These are phyloP conservation scores for Tirmania nivea DNA, from an alignment of 495 filamentous ascomycete species.

Conservation along the genomic window DNA sequence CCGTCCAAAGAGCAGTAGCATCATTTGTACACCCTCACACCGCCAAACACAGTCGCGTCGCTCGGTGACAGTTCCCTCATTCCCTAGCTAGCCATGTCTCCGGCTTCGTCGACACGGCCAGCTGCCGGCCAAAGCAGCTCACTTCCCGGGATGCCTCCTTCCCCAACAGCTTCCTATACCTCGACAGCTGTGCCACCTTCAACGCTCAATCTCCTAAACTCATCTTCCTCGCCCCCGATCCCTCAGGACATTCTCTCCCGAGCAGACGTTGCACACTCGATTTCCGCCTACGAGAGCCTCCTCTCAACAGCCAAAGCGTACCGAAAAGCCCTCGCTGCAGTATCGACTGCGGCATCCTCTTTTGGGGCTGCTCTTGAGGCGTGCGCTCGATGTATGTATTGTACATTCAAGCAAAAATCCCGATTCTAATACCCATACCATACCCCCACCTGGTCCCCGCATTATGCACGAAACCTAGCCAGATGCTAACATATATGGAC, in stretches of 20 bases:
- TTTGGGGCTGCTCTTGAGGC: slow-evolving; percentile 40
- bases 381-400: slow-evolving; percentile 41
- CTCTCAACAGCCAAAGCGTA: slow-evolving; percentile 36
- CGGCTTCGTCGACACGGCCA: no score
- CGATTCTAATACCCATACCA: background rate
- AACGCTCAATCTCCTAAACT: slow-evolving; percentile 33
- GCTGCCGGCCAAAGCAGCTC: no score
- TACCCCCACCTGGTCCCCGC: background rate
- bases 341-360: slow-evolving; percentile 34
- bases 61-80: no score
- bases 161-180: slow-evolving; percentile 38
- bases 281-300: slow-evolving; percentile 37
- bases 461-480: background rate
- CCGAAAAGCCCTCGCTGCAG: slow-evolving; percentile 32
- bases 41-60: no score
- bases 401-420: background rate
- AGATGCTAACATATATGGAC: background rate
- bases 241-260: slow-evolving; percentile 36
- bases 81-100: no score
- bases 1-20: no score
- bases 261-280: slow-evolving; percentile 36
- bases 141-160: slow-evolving; percentile 24
- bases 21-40: no score
- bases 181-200: slow-evolving; percentile 37
- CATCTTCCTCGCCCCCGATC: slow-evolving; percentile 24